Conservation (phyloP, 2,329 filamentous ascomycete genomes). For the Aspergillus latus region DNA sequence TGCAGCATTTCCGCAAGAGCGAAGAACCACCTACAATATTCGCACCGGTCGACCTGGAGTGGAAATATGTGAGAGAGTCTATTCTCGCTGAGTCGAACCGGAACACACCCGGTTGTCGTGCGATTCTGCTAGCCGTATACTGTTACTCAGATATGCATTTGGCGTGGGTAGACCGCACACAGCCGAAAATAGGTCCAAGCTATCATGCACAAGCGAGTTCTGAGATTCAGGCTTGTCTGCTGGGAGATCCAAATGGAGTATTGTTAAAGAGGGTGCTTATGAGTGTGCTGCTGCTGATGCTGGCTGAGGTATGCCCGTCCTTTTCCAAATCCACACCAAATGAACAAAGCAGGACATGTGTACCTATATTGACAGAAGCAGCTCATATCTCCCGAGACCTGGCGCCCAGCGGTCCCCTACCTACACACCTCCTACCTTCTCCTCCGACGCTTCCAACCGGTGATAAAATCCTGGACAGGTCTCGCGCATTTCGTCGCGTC, state of each 20-base stretch:
- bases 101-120: slow-evolving; percentile 18
- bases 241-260: slow-evolving; percentile 26
- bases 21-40: slow-evolving; percentile 35
- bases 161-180: slow-evolving; percentile 27
- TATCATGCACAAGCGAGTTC: slow-evolving; percentile 34
- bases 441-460: slow-evolving; percentile 30
- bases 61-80: slow-evolving; percentile 31
- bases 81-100: slow-evolving; percentile 26
- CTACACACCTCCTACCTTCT: slow-evolving; percentile 32
- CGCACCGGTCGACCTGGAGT: slow-evolving; percentile 32
- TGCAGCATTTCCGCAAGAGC: slow-evolving; percentile 29
- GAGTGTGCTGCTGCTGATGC: slow-evolving; percentile 35
- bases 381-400: slow-evolving; percentile 32
- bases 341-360: neutral
- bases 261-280: slow-evolving; percentile 29
- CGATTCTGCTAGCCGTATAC: slow-evolving; percentile 32
- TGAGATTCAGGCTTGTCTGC: slow-evolving; percentile 30
- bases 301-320: slow-evolving; percentile 34
- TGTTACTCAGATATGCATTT: slow-evolving; percentile 37
- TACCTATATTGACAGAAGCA: slow-evolving; percentile 9
- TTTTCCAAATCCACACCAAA: neutral
- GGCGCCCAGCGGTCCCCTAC: slow-evolving; percentile 31
- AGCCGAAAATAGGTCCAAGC: slow-evolving; percentile 29
- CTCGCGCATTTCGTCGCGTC: slow-evolving; percentile 30
- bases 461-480: slow-evolving; percentile 31